Base-by-base conservation (phyloP, 2,329 filamentous ascomycete genomes). In the Colletotrichum sp. region DNA sequence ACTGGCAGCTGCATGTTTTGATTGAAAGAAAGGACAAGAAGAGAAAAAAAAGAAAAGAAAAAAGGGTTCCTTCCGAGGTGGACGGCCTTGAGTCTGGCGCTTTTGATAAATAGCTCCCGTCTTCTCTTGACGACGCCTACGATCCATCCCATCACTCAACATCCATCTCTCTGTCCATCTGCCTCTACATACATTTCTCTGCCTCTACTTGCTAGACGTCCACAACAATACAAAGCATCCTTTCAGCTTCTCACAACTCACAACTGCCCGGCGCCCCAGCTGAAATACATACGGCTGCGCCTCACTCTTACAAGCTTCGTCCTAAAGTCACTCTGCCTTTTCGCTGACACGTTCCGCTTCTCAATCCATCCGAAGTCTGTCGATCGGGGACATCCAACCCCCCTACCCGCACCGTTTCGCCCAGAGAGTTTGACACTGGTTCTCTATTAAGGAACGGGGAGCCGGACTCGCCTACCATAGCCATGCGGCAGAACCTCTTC, bases 301-400 rank as follows among this genome's bases (percentile, higher is more conserved):
- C 32, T 24, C 34, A 24, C 30, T 55, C n/a, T 28, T 52, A 52
- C 64, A 69, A 69, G 55, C 67, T 69, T 69, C 69, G 73, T 72
- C 73, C 62, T 28, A 67, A 67, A 28, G 16, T 24, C 67, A 26
- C 48, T 71, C 36, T 71, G 26, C 59, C 62, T 61, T 73, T 48
- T 43, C 36, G 55, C 73, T 62, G 69, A 74, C 69, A 74, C 73
- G 73, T 52, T 72, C 32, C 69, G 72, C 72, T 71, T 26, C 68
- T 71, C 72, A 43, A 36, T 32, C 73, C 61, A 72, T 66, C 69
- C 69, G 14, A 72, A 74, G 69, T 74, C 32, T 63, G 73, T 63
- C 70, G 70, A 75, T 75, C 73, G 65, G 64, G 61, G 56, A 75
- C 64, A 38, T 28, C 36, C 26, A 64, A 48, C 70, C 28, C 30